Evolutionary conservation across 169 alveolate genomes (phyloP).

Genomic region (Neospora caninum): DNA sequence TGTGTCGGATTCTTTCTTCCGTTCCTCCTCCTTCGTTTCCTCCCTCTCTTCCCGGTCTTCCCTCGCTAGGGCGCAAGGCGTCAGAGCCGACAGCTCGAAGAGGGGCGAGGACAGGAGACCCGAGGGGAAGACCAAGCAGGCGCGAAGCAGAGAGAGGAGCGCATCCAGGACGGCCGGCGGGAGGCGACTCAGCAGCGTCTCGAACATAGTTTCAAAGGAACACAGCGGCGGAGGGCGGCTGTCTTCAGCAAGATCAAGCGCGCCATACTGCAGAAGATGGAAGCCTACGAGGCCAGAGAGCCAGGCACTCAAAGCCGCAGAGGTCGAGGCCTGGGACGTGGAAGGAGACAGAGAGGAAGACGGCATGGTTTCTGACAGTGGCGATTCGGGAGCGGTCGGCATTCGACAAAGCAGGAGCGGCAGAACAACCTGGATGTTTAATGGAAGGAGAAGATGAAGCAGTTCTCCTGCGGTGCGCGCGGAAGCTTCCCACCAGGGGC

Average conservation of each 20-base stretch:
- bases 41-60: background rate
- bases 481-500: background rate
- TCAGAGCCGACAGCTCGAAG: background rate
- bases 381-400: background rate
- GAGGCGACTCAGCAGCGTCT: background rate
- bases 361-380: background rate
- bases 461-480: background rate
- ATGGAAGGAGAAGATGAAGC: background rate
- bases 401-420: background rate
- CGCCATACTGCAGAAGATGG: background rate
- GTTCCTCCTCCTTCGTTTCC: background rate
- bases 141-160: constrained; percentile 4
- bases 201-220: background rate
- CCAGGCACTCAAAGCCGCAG: background rate
- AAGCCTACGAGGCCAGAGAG: background rate
- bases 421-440: background rate
- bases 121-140: background rate
- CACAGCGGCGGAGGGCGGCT: background rate
- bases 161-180: background rate
- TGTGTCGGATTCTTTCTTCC: background rate
- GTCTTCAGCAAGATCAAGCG: background rate
- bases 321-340: background rate
- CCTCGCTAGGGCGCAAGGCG: background rate
- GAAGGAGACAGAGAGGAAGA: background rate
- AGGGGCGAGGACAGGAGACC: background rate